Base-by-base conservation (phyloP, 1,284 basidiomycete genomes). In the Trichosporon sp. region DNA sequence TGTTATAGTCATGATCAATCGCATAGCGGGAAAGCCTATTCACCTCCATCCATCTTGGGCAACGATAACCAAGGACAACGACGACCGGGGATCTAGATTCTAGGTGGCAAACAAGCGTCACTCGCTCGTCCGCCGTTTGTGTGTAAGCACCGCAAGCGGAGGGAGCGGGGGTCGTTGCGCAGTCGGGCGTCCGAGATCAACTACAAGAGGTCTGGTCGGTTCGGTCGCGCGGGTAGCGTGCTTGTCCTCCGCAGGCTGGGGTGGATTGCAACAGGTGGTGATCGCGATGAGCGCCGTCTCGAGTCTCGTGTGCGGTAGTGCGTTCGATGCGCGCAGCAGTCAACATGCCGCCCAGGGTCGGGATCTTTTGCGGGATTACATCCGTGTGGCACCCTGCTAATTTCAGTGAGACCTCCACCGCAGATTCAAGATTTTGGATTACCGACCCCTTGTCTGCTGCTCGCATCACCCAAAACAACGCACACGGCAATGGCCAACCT, bases 41-140 rank as follows among this genome's bases (percentile, higher is more conserved):
- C 73, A 81, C 80, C 80, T 81, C 76, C 75, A 74, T 78, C 76
- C 79, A 80, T 81, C 29, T 34, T 78, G 73, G 65, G 67, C 64
- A 23, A 18, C 27, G 53, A 60, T 31, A 29, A 60, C 56, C 56
- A 60, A 60, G 56, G 29, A 32, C 56, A 29, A 60, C 31, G 56
- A 60, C 56, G 27, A 31, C 12, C 56, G 29, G 29, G 56, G 32
- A 32, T 31, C 56, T 31, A 51, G 47, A 47, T 51, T 51, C 47
- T 60, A 60, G 29, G 56, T 60, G 56, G 56, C 56, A 60, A 60
- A n/a, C 27, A 60, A 31, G 56, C 56, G 3, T 3, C 3, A 18
- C 18, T 8, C 47, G 6, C n/a, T n/a, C n/a, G n/a, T 51, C 18
- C 47, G 47, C 47, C 47, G 6, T 51, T 51, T 51, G 47, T 51